Evolutionary conservation across 768 basidiomycete species (phyloP).

Genomic region (Baorangia bicolor): DNA sequence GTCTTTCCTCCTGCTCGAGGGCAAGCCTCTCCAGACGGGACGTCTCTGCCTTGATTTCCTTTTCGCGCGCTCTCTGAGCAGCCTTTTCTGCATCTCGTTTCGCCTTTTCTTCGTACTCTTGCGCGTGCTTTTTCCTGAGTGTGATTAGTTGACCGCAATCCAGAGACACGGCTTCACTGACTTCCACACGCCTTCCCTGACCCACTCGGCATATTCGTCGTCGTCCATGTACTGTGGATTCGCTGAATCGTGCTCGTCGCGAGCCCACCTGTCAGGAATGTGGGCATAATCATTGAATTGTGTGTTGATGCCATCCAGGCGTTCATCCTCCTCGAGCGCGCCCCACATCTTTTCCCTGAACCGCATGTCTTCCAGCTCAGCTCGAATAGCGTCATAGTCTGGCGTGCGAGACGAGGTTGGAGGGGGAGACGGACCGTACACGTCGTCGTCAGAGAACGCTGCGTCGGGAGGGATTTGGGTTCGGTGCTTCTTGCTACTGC

Average conservation of each 20-base stretch:
- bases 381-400: conserved; percentile 49
- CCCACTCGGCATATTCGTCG: conserved; percentile 86
- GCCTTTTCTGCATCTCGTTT: conserved; percentile 52
- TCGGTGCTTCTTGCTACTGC: not conserved
- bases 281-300: conserved; percentile 67
- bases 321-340: conserved; percentile 71
- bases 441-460: not conserved
- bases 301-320: conserved; percentile 60
- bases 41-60: conserved; percentile 54
- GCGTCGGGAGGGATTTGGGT: not conserved
- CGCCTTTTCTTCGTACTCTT: conserved; percentile 62
- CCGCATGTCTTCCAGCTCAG: conserved; percentile 58
- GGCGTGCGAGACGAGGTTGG: conserved; percentile 30
- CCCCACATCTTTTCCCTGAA: conserved; percentile 75
- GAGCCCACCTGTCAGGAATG: conserved; percentile 67
- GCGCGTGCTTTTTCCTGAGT: conserved; percentile 63
- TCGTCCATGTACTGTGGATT: conserved; percentile 66
- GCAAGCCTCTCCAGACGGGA: conserved; percentile 47
- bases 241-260: conserved; percentile 40
- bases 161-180: conserved; percentile 31
- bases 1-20: conserved; percentile 51
- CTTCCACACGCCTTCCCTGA: conserved; percentile 85
- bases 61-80: conserved; percentile 53
- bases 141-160: conserved; percentile 1
- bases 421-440: conserved; percentile 27